These are phyloP conservation scores for Fagus crenata DNA, from an alignment of 306 rosid species.

Conservation along the genomic window DNA sequence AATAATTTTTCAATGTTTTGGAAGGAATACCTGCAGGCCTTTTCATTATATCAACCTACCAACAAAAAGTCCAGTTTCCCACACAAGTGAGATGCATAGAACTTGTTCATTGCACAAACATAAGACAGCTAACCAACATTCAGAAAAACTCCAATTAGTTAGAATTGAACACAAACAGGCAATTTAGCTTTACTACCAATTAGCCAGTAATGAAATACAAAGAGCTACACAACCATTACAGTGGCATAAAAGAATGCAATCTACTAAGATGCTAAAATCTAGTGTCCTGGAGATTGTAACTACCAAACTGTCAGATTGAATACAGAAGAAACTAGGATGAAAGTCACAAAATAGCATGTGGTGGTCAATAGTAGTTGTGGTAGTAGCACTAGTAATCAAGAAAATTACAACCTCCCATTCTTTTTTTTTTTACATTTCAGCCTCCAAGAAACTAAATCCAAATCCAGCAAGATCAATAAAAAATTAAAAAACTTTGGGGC, in stretches of 20 bases:
- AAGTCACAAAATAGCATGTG: neutral
- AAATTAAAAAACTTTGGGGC: neutral
- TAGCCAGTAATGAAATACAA: no score
- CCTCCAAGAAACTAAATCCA: conserved; percentile 11
- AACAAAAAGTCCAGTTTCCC: no score
- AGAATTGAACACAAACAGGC: neutral
- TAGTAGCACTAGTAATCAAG: conserved; percentile 1
- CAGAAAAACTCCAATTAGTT: neutral
- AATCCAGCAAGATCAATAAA: neutral
- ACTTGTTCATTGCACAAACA: neutral
- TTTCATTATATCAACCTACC: neutral
- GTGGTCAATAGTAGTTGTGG: neutral
- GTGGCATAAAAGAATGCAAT: conserved; percentile 7
- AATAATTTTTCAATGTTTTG: neutral
- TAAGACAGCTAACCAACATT: neutral
- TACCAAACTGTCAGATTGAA: conserved; percentile 15
- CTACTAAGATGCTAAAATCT: neutral
- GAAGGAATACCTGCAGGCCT: neutral
- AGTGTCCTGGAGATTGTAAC: neutral
- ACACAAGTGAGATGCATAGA: neutral
- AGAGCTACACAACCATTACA: neutral
- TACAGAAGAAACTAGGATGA: neutral
- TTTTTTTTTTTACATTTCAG: conserved; percentile 1
- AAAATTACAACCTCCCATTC: conserved; percentile 5
- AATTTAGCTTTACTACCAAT: no score